Base-by-base conservation (phyloP, 1,284 basidiomycete genomes). In the Pisolithus thermaeus region DNA sequence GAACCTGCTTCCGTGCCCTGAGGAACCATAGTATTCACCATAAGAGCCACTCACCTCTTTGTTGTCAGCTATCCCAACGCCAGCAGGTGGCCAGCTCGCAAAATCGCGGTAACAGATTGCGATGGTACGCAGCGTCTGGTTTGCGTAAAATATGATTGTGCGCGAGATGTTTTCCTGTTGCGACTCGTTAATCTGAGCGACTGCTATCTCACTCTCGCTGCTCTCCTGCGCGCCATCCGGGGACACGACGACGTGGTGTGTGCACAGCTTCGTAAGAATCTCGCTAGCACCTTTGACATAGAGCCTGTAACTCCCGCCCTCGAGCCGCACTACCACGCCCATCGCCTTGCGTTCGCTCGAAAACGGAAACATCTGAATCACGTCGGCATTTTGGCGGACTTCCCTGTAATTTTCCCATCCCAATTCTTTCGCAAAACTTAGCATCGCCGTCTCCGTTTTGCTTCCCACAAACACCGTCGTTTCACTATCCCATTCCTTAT, bases 61-160 rank as follows among this genome's bases (percentile, higher is more conserved):
- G 25, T 79, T 73, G 30, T 77, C 75, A 40, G 76, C 66, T 20
- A 71, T 60, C 4, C 62, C 54, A 23, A 68, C 59, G 18, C 73
- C 76, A 7, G 64, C 62, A 7, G 95, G 94, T 16, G 96, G 96
- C 94, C 95, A 98, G 4, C 72, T 69, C 12, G 83, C 71, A 56
- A 97, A 87, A 63, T 99, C 95, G 44, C 86, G 80, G 67, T 97
- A 98, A 68, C 92, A 96, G 41, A 98, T 69, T 2, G 92, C 92
- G 56, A 99, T 90, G 0, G 96, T 97, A 46, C 94, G 83, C 12
- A 98, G 83, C 23, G 84, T 90, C 75, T 98, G 95, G 27, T 94
- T 92, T 62, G 95, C 95, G 67, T 97, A 99, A 72, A 95, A 94
- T 58, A 94, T 93, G 70, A 96, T 98, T 16, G 93, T 97, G 51